phyloP scores from a whole-genome alignment of 306 rosid species.

The Fragaria nilgerrensis region DNA sequence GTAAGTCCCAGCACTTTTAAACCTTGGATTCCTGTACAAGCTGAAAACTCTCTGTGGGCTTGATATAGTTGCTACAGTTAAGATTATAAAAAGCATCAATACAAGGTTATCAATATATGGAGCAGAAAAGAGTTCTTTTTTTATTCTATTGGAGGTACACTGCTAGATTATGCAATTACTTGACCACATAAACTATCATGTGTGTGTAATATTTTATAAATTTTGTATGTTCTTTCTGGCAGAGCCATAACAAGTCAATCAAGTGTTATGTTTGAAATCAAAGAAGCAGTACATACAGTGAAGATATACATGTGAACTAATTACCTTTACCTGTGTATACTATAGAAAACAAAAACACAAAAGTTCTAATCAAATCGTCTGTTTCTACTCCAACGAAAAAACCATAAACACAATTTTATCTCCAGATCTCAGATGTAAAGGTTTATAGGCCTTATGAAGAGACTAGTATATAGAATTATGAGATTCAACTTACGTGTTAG shows the following conservation, averaged over 20 bases:
- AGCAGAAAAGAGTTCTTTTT: constrained; percentile 9
- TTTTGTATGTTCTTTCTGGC: not conserved
- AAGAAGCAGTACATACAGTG: not conserved
- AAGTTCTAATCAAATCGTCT: not conserved
- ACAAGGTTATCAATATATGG: constrained; percentile 23
- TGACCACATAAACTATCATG: constrained; percentile 3
- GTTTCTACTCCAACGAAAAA: not conserved
- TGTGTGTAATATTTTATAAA: not conserved
- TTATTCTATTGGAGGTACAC: constrained; percentile 3
- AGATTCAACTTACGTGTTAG: constrained; percentile 61
- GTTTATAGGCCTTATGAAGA: not conserved
- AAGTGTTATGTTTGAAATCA: not conserved
- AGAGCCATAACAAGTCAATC: too few species aligned
- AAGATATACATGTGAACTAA: not conserved
- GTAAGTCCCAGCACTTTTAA: constrained; percentile 40
- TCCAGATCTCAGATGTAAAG: not conserved
- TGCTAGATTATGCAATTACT: constrained; percentile 11
- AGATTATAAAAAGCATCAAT: constrained; percentile 19
- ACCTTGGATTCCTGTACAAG: constrained; percentile 61
- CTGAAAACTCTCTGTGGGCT: constrained; percentile 32
- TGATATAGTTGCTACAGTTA: constrained; percentile 63
- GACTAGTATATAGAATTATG: not conserved
- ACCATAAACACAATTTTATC: not conserved
- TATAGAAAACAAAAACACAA: not conserved
- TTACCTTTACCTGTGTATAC: not conserved